Evolutionary conservation across 805 yeast species (phyloP).

Genomic region (Pichia deserticola): DNA sequence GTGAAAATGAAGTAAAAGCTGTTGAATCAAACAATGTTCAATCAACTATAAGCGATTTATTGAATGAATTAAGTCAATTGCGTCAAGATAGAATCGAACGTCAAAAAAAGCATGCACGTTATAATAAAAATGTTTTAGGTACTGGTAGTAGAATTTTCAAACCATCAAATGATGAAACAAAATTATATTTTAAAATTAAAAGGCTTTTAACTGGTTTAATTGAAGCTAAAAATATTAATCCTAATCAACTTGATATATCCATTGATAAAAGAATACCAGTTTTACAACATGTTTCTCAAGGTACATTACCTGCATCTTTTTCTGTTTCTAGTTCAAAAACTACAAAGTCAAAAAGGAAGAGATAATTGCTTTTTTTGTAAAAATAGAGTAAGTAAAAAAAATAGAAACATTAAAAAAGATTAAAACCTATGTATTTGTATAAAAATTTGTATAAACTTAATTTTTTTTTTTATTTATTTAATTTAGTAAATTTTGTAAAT

Average conservation of each 20-base stretch:
- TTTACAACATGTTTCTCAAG: slow-evolving; percentile 64
- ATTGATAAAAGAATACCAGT: slow-evolving; percentile 49
- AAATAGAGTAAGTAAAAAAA: too few species aligned
- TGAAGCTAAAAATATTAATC: slow-evolving; percentile 22
- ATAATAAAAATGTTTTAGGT: slow-evolving; percentile 9
- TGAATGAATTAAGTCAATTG: slow-evolving; percentile 42
- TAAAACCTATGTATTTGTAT: background rate
- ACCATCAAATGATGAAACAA: slow-evolving; percentile 37
- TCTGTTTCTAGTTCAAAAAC: slow-evolving; percentile 6
- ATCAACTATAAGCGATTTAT: slow-evolving; percentile 35
- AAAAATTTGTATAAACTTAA: background rate
- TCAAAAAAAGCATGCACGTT: slow-evolving; percentile 8
- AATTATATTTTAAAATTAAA: slow-evolving; percentile 35
- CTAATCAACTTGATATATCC: slow-evolving; percentile 29
- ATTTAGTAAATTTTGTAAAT: background rate
- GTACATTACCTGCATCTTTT: slow-evolving; percentile 62
- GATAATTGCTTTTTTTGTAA: background rate
- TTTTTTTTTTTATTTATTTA: background rate
- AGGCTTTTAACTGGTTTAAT: slow-evolving; percentile 38
- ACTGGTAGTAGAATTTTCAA: slow-evolving; percentile 21
- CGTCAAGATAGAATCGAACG: slow-evolving; percentile 37
- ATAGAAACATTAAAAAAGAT: background rate
- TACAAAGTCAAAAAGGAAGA: slow-evolving; percentile 5
- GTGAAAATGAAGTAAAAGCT: slow-evolving; percentile 20
- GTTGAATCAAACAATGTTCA: slow-evolving; percentile 20